Evolutionary conservation across 2,329 filamentous ascomycete species (phyloP).

Genomic region (Escovopsis weberi): DNA sequence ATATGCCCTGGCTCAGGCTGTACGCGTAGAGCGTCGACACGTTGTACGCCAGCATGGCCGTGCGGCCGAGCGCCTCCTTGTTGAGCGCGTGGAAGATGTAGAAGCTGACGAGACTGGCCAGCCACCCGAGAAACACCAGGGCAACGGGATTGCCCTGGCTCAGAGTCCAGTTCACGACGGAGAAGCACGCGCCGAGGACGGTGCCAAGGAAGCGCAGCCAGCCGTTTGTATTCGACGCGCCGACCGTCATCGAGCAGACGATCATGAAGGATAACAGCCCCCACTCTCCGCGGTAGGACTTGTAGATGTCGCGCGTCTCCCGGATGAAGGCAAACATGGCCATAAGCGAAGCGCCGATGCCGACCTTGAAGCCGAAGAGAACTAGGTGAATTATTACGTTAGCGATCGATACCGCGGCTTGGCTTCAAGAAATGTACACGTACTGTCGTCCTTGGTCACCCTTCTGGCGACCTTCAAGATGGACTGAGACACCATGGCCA

Average conservation of each 20-base stretch:
- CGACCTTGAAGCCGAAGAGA: constrained; percentile 75
- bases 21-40: constrained; percentile 84
- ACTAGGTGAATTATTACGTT: constrained; percentile 17
- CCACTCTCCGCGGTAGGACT: constrained; percentile 84
- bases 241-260: constrained; percentile 89
- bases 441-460: constrained; percentile 34
- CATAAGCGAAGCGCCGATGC: constrained; percentile 69
- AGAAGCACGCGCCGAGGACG: constrained; percentile 57
- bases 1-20: constrained; percentile 60
- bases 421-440: constrained; percentile 7
- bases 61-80: constrained; percentile 74
- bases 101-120: constrained; percentile 65
- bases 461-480: constrained; percentile 27
- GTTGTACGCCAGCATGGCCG: constrained; percentile 87
- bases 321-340: constrained; percentile 70
- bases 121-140: constrained; percentile 62
- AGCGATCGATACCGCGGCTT: not conserved
- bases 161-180: constrained; percentile 60
- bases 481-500: constrained; percentile 26
- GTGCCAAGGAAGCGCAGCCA: constrained; percentile 72
- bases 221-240: constrained; percentile 80
- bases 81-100: constrained; percentile 69
- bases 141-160: constrained; percentile 55
- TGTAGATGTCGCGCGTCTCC: constrained; percentile 58
- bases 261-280: constrained; percentile 91